Percentiles rank a stretch among this genome's conserved stretches.
Conservation (phyloP, 495 filamentous ascomycete genomes). For the Penicillium malachiteum region DNA sequence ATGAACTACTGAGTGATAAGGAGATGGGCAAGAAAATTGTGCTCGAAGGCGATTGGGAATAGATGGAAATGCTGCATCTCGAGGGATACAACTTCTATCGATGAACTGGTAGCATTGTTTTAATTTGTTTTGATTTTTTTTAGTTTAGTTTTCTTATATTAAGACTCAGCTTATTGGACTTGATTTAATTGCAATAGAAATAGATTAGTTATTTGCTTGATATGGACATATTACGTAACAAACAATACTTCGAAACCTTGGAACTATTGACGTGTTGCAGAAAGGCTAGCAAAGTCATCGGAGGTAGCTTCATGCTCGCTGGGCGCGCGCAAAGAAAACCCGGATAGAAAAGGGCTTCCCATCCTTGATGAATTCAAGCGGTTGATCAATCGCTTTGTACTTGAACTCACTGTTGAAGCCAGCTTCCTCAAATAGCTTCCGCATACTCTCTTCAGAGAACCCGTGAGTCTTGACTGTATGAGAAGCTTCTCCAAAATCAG, state of each 20-base stretch:
- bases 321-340: conserved; percentile 38
- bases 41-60: conserved; percentile 17
- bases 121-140: too few species aligned
- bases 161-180: too few species aligned
- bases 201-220: too few species aligned
- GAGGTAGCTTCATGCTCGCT: conserved; percentile 14
- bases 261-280: background rate
- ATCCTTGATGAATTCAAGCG: conserved; percentile 27
- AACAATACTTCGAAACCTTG: background rate
- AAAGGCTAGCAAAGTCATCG: too few species aligned
- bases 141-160: too few species aligned
- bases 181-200: too few species aligned
- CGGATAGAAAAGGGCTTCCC: conserved; percentile 28
- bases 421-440: conserved; percentile 50
- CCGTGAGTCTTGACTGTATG: conserved; percentile 57
- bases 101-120: too few species aligned
- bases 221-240: too few species aligned
- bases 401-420: conserved; percentile 48
- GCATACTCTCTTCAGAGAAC: conserved; percentile 53
- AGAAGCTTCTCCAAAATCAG: conserved; percentile 31
- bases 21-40: conserved; percentile 10
- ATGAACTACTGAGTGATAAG: conserved; percentile 8
- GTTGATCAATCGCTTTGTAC: conserved; percentile 32
- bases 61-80: background rate
- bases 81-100: too few species aligned